phyloP scores from a whole-genome alignment of 1,139 yeast species.

The Wickerhamomyces sp. region DNA sequence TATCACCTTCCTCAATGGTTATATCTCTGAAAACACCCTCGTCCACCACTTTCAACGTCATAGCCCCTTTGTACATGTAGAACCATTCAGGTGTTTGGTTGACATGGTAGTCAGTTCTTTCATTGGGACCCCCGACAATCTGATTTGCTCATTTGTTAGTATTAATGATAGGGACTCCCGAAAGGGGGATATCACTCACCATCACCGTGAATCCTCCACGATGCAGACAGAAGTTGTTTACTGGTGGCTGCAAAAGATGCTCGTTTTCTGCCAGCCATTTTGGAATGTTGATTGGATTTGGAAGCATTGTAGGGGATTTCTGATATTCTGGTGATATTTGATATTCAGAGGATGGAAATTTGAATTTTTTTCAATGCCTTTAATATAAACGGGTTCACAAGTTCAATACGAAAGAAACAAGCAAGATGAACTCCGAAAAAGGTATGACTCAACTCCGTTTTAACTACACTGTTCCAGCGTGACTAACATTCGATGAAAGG shows the following conservation, averaged over 20 bases:
- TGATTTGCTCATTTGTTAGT: constrained; percentile 16
- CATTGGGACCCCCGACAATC: constrained; percentile 92
- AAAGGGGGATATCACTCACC: constrained; percentile 33
- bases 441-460: neutral
- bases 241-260: constrained; percentile 82
- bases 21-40: constrained; percentile 74
- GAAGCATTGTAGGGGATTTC: constrained; percentile 52
- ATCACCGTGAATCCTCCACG: constrained; percentile 90
- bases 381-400: too few species aligned
- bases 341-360: neutral
- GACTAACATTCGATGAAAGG: neutral
- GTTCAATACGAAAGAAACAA: neutral
- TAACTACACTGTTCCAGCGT: neutral
- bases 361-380: neutral
- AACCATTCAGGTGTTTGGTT: constrained; percentile 96
- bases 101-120: constrained; percentile 86
- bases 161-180: neutral
- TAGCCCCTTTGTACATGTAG: constrained; percentile 78
- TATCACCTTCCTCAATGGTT: constrained; percentile 77
- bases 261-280: constrained; percentile 79
- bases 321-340: neutral
- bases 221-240: constrained; percentile 84
- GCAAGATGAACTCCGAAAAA: neutral
- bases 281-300: constrained; percentile 67
- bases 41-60: constrained; percentile 84